These are phyloP conservation scores for Blastocystis sp. DNA, from an alignment of 352 stramenopile genomes.

Conservation along the genomic window DNA sequence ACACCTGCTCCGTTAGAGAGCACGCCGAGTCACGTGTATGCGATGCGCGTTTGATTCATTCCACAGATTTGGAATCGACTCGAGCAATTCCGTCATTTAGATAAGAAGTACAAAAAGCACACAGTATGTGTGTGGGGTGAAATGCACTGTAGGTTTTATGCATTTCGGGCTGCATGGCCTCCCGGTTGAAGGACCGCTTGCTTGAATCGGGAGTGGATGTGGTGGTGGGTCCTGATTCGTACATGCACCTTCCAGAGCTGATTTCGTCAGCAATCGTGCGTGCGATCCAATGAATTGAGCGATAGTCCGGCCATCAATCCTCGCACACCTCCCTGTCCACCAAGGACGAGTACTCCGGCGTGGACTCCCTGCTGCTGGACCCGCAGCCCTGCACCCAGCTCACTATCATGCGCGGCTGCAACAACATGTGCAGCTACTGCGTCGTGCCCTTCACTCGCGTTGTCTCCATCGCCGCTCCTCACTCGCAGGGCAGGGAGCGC, in stretches of 20 bases:
- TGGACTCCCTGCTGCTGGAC: conserved; percentile 86
- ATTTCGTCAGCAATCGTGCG: conserved; percentile 2
- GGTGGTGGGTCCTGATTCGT: conserved; percentile 94
- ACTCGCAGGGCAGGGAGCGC: conserved; percentile 83
- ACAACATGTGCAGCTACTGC: conserved; percentile 99
- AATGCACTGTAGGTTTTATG: conserved; percentile 71
- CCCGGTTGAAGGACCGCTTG: conserved; percentile 92
- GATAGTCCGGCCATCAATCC: conserved; percentile 77
- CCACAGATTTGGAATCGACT: conserved; percentile 82
- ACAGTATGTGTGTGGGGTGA: neutral
- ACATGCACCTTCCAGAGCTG: conserved; percentile 87
- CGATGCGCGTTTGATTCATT: neutral
- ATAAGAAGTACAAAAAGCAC: conserved; percentile 74
- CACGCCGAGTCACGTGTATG: conserved; percentile 86
- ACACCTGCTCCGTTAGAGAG: conserved; percentile 98
- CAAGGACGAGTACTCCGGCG: conserved; percentile 97
- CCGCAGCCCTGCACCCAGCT: conserved; percentile 82
- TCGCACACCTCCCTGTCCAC: conserved; percentile 88
- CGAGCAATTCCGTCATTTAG: conserved; percentile 73
- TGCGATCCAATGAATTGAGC: conserved; percentile 68
- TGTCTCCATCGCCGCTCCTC: neutral
- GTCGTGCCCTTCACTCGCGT: conserved; percentile 96
- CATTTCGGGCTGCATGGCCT: conserved; percentile 98
- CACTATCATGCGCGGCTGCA: conserved; percentile 97
- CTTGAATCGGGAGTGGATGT: conserved; percentile 89